A percentile compares a stretch with the other conserved stretches of the same genome.
phyloP scores from a whole-genome alignment of 495 filamentous ascomycete species.

The Tuber calosporum region DNA sequence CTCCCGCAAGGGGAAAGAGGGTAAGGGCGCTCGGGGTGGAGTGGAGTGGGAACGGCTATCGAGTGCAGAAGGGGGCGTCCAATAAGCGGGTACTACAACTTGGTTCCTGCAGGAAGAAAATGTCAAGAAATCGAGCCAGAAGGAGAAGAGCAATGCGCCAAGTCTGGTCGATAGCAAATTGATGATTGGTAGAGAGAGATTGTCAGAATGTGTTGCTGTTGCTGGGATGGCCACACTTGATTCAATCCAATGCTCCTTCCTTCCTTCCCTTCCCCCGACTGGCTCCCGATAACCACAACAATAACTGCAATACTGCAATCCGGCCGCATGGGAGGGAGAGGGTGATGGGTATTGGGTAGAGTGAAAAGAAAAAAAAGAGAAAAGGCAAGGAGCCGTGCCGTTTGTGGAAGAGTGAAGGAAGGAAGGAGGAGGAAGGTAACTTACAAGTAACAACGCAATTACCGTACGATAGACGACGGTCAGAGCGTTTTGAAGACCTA shows the following conservation, averaged over 20 bases:
- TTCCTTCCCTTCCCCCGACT: not conserved
- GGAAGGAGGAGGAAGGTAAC: conserved; percentile 3
- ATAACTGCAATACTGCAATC: not conserved
- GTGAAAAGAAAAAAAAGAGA: conserved; percentile 12
- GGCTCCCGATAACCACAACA: not conserved
- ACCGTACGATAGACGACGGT: conserved; percentile 10
- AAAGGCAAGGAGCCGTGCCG: conserved; percentile 13
- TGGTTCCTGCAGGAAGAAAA: conserved; percentile 4
- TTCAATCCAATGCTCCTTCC: not conserved
- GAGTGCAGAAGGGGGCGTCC: not conserved
- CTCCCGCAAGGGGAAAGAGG: not conserved
- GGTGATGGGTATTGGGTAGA: conserved; percentile 2
- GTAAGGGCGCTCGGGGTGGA: no score
- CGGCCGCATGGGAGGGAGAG: not conserved
- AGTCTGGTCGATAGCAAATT: not conserved
- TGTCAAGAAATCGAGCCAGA: not conserved
- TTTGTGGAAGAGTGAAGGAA: conserved; percentile 13
- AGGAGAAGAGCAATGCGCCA: not conserved
- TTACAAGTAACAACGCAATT: no score
- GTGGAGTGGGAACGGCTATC: not conserved
- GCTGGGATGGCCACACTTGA: not conserved
- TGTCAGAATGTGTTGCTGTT: not conserved
- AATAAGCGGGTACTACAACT: not conserved
- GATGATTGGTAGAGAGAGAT: not conserved
- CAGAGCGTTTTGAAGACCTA: conserved; percentile 31